Conservation (phyloP, 177 flowering plant genomes). For the Vitis hybrid region DNA sequence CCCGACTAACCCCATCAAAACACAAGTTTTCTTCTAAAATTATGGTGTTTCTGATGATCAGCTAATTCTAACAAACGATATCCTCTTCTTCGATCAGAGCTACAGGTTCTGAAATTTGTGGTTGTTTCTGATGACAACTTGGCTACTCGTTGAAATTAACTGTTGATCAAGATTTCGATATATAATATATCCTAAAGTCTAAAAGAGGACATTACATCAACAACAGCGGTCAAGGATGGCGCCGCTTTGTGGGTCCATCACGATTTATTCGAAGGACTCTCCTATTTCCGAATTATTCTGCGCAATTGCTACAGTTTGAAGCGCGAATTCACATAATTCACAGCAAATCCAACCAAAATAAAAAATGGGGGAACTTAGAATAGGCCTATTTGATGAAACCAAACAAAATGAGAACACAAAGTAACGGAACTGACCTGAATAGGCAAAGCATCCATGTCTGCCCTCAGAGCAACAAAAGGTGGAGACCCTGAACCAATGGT, state of each 20-base stretch:
- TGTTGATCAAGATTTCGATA: neutral
- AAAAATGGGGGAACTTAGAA: too few relatives aligned
- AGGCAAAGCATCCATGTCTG: constrained; percentile 92
- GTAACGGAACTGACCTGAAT: constrained; percentile 52
- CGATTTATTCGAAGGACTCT: neutral
- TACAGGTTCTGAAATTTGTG: neutral
- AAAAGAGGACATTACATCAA: neutral
- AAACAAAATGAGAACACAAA: neutral
- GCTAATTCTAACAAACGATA: too few relatives aligned
- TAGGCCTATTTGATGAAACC: too few relatives aligned
- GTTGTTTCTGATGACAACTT: neutral
- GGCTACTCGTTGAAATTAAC: neutral
- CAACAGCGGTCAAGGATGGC: neutral
- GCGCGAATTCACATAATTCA: too few relatives aligned
- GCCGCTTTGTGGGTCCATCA: neutral
- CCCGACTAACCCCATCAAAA: too few relatives aligned
- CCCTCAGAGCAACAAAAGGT: constrained; percentile 80
- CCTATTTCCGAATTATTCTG: neutral
- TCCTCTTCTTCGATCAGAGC: too few relatives aligned
- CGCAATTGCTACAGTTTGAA: too few relatives aligned
- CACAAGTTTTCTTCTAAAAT: neutral
- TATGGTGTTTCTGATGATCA: too few relatives aligned
- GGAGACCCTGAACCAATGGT: constrained; percentile 62
- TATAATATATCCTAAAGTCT: neutral
- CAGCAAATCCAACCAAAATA: too few relatives aligned